Base-by-base conservation (phyloP, 345 rosid genomes). In the Rubroshorea leprosula region DNA sequence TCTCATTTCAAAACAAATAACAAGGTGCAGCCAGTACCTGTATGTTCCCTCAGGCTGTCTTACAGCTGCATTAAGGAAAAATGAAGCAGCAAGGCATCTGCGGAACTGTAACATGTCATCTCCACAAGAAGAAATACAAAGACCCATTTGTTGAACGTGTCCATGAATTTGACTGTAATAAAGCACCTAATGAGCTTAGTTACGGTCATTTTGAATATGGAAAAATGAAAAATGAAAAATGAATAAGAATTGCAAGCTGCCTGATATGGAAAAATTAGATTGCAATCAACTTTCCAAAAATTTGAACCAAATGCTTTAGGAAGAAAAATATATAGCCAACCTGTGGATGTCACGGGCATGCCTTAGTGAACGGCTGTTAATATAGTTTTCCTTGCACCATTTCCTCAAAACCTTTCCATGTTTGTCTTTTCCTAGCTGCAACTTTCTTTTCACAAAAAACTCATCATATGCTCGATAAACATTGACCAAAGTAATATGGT, bases 1-100 rank as follows among this genome's bases (percentile, higher is more conserved):
- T 16, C 4, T 21, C 41, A 55, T 51, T 43, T 50, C 60, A 61
- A 27, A 55, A 23, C 24, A 13, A 62, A 61, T 23, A 23, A 3
- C 2, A 10, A 55, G 48, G 46, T 16, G 23, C 45, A 64, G 48
- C 19, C 20, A 31, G 1, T 63, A 91, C 98, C 93, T 86, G 81
- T 89, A 92, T 51, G 75, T 75, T 25, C 95, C 89, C 17, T 92
- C 93, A 11, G 96, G 84, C 70, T 92, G 95, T 77, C 81, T 89
- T 74, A 79, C 64, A 54, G 95, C 98, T 25, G 98, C 98, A 72
- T 89, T 86, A 57, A 89, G 87, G 78, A 92, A 92, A 78, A 92
- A 92, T 14, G 96, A 80, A 51, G 95, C 84, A 21, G 93, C 85
- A 22, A 92, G 96, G 74, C 98, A 92, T 77, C 87, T 84, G 27